These are phyloP conservation scores for Solanum lignicaule DNA, from an alignment of 257 asterid species.

Conservation along the genomic window DNA sequence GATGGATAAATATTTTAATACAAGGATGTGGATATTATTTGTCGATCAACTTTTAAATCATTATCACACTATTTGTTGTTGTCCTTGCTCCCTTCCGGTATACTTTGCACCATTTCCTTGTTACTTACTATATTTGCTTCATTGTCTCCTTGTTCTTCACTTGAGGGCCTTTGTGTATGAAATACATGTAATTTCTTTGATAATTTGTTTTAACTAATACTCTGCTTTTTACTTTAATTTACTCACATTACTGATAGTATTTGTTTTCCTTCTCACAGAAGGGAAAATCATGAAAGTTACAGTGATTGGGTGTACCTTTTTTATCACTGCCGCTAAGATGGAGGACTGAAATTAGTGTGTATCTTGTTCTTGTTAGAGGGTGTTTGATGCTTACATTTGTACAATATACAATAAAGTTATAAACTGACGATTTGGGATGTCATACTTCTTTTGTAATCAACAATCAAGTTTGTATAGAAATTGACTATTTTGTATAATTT, in stretches of 20 bases:
- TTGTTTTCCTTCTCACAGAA: not conserved
- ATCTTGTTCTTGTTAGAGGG: not conserved
- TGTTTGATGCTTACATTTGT: not conserved
- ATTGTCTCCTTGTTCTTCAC: too few relatives aligned
- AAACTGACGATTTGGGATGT: not conserved
- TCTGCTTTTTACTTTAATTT: not conserved
- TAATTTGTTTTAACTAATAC: not conserved
- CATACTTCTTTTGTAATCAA: not conserved
- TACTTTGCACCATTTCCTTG: too few relatives aligned
- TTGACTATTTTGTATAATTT: not conserved
- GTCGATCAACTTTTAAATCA: not conserved
- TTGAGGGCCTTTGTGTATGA: not conserved
- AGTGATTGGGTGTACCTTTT: not conserved
- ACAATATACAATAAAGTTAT: not conserved
- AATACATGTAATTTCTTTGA: not conserved
- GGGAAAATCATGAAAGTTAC: not conserved
- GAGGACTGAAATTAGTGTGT: not conserved
- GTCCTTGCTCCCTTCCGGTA: too few relatives aligned
- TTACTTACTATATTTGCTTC: too few relatives aligned
- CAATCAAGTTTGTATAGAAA: not conserved
- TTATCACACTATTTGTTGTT: too few relatives aligned
- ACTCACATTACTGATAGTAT: not conserved
- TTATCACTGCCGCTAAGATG: not conserved
- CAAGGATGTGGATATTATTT: not conserved
- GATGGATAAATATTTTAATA: not conserved